Conservation (phyloP, 106 monocot species). For the Narthecium ossifragum region DNA sequence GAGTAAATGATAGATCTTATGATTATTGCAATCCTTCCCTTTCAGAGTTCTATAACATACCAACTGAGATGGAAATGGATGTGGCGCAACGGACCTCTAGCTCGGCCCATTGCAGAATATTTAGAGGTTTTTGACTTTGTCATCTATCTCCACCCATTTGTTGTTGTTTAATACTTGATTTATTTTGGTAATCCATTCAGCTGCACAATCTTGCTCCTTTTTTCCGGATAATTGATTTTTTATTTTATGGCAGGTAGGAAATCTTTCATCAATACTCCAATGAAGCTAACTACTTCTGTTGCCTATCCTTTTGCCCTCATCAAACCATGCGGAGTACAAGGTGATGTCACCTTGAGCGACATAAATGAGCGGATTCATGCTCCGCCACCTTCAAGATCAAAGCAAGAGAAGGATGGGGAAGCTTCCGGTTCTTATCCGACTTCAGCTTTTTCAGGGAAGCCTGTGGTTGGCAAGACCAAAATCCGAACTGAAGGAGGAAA, state of each 20-base stretch:
- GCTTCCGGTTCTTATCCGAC: conserved; percentile 30
- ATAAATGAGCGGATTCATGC: conserved; percentile 73
- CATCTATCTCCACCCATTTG: background rate
- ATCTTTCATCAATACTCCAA: conserved; percentile 32
- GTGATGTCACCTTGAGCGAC: conserved; percentile 67
- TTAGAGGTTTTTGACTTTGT: conserved; percentile 30
- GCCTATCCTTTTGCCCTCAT: conserved; percentile 77
- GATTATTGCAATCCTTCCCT: background rate
- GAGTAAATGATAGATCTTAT: background rate
- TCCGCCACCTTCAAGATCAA: conserved; percentile 32
- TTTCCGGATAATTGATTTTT: background rate
- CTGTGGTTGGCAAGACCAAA: conserved; percentile 72
- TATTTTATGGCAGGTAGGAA: conserved; percentile 34
- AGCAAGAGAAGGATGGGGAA: conserved; percentile 25
- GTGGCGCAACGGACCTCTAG: conserved; percentile 14
- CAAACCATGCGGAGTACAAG: conserved; percentile 70
- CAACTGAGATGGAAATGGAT: conserved; percentile 24
- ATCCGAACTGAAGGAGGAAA: conserved; percentile 83
- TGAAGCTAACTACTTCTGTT: conserved; percentile 52
- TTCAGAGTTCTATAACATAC: conserved; percentile 28
- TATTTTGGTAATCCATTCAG: background rate
- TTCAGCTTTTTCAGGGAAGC: conserved; percentile 80
- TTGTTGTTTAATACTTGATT: too few relatives aligned
- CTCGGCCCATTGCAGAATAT: conserved; percentile 20
- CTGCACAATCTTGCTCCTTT: background rate